Conservation (phyloP, 345 rosid species). For the Heritiera littoralis region DNA sequence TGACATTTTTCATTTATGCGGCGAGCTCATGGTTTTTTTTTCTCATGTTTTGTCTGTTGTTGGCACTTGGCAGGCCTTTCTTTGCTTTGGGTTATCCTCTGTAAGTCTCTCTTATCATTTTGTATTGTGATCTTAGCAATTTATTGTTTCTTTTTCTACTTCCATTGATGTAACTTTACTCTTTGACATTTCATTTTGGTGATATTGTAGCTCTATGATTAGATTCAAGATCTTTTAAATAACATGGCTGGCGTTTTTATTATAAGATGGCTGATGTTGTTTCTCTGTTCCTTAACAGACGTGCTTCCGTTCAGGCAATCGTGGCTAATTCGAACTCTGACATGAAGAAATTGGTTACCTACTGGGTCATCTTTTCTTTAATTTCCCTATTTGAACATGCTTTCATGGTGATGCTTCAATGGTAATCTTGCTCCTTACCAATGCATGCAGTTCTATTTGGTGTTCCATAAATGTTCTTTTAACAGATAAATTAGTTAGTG, state of each 20-base stretch:
- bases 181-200: neutral
- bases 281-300: constrained; percentile 19
- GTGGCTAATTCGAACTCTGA: constrained; percentile 33
- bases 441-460: neutral
- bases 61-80: constrained; percentile 34
- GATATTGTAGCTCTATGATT: neutral
- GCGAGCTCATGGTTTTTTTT: neutral
- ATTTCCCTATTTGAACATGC: constrained; percentile 36
- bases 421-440: constrained; percentile 25
- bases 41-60: neutral
- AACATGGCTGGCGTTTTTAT: neutral
- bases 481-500: too few relatives aligned
- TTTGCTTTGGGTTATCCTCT: constrained; percentile 39
- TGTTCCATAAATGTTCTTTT: neutral
- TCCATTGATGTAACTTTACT: neutral
- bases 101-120: constrained; percentile 22
- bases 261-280: neutral
- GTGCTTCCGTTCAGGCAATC: constrained; percentile 38
- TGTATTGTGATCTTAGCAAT: neutral
- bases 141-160: neutral
- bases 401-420: constrained; percentile 27
- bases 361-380: constrained; percentile 40
- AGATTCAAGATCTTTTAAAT: neutral
- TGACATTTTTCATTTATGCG: neutral
- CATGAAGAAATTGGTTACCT: constrained; percentile 32